These are phyloP conservation scores for Fraxinus quadrangulata DNA, from an alignment of 257 asterid species.

Conservation along the genomic window DNA sequence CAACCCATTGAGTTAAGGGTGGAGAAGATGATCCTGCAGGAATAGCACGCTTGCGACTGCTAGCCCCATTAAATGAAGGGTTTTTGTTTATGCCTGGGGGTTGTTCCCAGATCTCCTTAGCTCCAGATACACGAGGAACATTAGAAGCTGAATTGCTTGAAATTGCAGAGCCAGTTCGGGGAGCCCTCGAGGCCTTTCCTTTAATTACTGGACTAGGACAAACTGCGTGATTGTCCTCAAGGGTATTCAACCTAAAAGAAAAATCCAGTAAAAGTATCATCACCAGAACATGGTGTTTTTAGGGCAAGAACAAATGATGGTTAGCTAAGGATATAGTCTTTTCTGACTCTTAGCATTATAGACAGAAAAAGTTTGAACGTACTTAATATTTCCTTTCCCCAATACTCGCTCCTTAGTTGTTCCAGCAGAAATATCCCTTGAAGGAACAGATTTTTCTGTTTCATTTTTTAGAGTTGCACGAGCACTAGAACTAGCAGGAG, in stretches of 20 bases:
- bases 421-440: slow-evolving; percentile 67
- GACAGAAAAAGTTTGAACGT: slow-evolving; percentile 32
- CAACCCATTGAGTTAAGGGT: slow-evolving; percentile 94
- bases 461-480: slow-evolving; percentile 70
- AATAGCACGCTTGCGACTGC: slow-evolving; percentile 73
- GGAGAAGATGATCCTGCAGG: slow-evolving; percentile 83
- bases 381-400: slow-evolving; percentile 78
- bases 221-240: slow-evolving; percentile 55
- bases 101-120: slow-evolving; percentile 87
- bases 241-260: slow-evolving; percentile 69
- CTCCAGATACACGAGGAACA: slow-evolving; percentile 54
- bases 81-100: slow-evolving; percentile 54
- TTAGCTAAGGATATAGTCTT: neutral
- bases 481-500: slow-evolving; percentile 65
- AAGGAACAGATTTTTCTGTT: slow-evolving; percentile 61
- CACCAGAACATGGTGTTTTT: slow-evolving; percentile 10
- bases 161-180: slow-evolving; percentile 60
- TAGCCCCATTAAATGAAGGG: slow-evolving; percentile 57
- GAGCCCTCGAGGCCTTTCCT: slow-evolving; percentile 92
- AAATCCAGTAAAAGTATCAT: slow-evolving; percentile 23
- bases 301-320: neutral
- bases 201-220: slow-evolving; percentile 62
- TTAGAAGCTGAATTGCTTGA: slow-evolving; percentile 51
- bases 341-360: slow-evolving; percentile 15
- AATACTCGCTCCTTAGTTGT: slow-evolving; percentile 69